Percentiles rank a stretch among this genome's conserved stretches.
Conservation (phyloP, 1,284 basidiomycete genomes). For the Trametes versicolor region DNA sequence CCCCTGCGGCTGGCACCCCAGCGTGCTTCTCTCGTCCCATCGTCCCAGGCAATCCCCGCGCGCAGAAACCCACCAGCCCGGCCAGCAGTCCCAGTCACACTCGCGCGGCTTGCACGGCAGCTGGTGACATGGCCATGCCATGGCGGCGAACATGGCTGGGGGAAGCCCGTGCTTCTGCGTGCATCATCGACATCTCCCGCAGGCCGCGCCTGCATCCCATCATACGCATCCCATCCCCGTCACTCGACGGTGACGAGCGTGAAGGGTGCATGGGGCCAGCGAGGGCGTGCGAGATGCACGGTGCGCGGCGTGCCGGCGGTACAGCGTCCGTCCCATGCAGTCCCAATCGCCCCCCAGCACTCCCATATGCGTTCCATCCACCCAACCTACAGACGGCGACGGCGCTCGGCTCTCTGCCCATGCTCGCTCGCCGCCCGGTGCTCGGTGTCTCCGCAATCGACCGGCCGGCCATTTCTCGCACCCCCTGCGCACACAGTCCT, state of each 20-base stretch:
- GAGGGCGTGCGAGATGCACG: constrained; percentile 1
- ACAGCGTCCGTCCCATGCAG: not conserved
- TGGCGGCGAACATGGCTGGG: no score
- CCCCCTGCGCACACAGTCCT: not conserved
- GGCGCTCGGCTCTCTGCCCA: not conserved
- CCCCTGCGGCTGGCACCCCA: not conserved
- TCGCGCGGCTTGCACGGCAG: no score
- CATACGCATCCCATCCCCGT: not conserved
- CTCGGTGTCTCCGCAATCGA: constrained; percentile 2
- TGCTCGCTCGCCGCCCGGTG: not conserved
- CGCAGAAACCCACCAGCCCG: not conserved
- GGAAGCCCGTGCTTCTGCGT: no score
- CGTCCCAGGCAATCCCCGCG: constrained; percentile 15
- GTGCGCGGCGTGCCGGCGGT: constrained; percentile 3
- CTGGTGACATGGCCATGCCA: no score
- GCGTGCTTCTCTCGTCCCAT: constrained; percentile 5
- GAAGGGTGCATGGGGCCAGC: constrained; percentile 1
- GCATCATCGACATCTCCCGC: not conserved
- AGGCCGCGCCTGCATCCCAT: not conserved
- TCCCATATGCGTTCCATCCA: not conserved
- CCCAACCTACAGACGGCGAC: no score
- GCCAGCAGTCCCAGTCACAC: no score
- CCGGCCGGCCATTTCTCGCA: not conserved
- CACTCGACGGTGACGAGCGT: constrained; percentile 15
- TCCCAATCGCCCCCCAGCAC: not conserved